Percentiles rank a stretch among this genome's conserved stretches.
Evolutionary conservation across 352 stramenopile genomes (phyloP).

Genomic region (Phytopythium chamaehyphon): DNA sequence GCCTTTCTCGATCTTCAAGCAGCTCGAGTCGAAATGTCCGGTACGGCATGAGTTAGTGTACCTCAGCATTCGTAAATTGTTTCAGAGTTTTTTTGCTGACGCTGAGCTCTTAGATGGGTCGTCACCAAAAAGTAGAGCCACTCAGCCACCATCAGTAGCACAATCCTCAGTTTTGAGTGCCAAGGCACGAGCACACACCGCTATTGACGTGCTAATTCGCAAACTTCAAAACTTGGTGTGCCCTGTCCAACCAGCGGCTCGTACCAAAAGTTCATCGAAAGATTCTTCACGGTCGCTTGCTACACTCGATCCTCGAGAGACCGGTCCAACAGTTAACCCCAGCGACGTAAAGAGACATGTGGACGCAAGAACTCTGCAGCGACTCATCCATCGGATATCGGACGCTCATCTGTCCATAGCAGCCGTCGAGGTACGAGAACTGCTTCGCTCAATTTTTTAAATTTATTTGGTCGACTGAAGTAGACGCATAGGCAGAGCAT

Average conservation of each 20-base stretch:
- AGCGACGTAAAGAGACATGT: slow-evolving; percentile 33
- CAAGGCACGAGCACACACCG: neutral
- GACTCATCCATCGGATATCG: slow-evolving; percentile 34
- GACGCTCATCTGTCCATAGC: slow-evolving; percentile 32
- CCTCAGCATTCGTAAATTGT: too few species aligned
- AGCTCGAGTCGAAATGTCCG: slow-evolving; percentile 15
- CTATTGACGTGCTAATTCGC: slow-evolving; percentile 10
- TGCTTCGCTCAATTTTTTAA: too few species aligned
- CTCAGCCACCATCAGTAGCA: neutral
- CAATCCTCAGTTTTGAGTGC: neutral
- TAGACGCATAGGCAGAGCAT: slow-evolving; percentile 27
- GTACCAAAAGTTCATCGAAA: neutral
- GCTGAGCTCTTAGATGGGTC: neutral
- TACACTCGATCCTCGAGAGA: neutral
- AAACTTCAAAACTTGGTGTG: slow-evolving; percentile 31
- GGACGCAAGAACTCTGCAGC: slow-evolving; percentile 32
- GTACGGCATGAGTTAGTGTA: slow-evolving; percentile 14
- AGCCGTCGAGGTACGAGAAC: slow-evolving; percentile 19
- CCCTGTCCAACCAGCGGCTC: slow-evolving; percentile 8
- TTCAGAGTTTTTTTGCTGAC: too few species aligned
- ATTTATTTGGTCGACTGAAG: too few species aligned
- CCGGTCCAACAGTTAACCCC: slow-evolving; percentile 1
- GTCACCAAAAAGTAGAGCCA: neutral
- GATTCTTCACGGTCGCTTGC: slow-evolving; percentile 14
- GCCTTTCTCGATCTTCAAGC: slow-evolving; percentile 40